Evolutionary conservation across 371 early-diverging fungal genomes (phyloP), one percentile per base, ranked within the genome.

Genomic region (Entomophthora muscae): DNA sequence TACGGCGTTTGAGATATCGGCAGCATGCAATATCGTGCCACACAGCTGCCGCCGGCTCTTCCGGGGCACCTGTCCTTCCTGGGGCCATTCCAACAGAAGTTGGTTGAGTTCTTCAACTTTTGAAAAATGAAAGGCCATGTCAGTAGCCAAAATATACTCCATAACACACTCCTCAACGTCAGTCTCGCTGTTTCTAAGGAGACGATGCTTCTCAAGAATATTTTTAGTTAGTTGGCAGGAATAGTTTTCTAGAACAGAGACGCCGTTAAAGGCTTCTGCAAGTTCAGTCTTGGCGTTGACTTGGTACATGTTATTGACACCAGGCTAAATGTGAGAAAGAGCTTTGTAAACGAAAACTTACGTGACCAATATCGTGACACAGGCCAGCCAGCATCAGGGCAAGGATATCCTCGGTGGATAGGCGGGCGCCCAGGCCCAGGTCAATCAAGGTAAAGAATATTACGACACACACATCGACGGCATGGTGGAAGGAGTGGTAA

Each of bases 291-390:
- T 74, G 27, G 90, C 79, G 66, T 93, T 90, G 60, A 88, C 82
- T 73, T 93, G 88, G 66, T 76, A 94, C 28, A 86, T 76, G 66
- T 94, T 94, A 76, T 93, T 93, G 58, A 83, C 75, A 17, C 94
- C 94, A 2, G 93, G 92, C 88, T 88, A 74, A 63, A 54, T n/a
- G 57, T n/a, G 12, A 7, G 31, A 28, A 53, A 13, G 17, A 59
- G 5, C 7, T 23, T 26, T 29, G 32, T 7, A 55, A 61, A 52
- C 1, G 21, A 31, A 57, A 31, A 76, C 85, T 83, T 83, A 88
- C 88, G 71, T 93, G 94, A 33, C 90, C 86, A 63, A 87, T 83
- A 68, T 93, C 94, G 72, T 93, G 94, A 68, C 89, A 88, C 32
- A 93, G 75, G 21, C 84, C 93, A 33, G 89, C 84, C 32, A 93